Percentiles rank a stretch among this genome's conserved stretches.
These are phyloP conservation scores for Phytophthora sojae DNA, from an alignment of 352 stramenopile species.

Conservation along the genomic window DNA sequence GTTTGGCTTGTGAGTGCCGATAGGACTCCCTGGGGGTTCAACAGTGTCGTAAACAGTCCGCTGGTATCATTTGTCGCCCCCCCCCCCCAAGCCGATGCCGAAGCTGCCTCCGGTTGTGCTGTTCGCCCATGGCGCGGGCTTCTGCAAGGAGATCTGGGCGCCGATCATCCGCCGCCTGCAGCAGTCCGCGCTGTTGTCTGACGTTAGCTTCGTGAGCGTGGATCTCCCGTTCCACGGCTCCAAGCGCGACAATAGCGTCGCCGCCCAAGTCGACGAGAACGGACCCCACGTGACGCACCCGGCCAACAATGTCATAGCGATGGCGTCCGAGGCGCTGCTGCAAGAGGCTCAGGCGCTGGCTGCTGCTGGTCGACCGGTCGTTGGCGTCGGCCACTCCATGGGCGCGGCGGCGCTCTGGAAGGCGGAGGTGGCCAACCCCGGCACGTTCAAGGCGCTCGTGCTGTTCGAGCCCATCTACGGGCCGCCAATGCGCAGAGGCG, in stretches of 20 bases:
- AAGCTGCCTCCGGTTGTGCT: slow-evolving; percentile 42
- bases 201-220: slow-evolving; percentile 29
- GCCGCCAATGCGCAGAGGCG: neutral
- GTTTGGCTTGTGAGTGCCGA: neutral
- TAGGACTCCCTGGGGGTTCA: neutral
- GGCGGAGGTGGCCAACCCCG: slow-evolving; percentile 37
- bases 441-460: slow-evolving; percentile 53
- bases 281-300: slow-evolving; percentile 48
- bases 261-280: slow-evolving; percentile 35
- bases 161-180: slow-evolving; percentile 48
- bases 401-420: slow-evolving; percentile 45
- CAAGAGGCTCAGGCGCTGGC: slow-evolving; percentile 15
- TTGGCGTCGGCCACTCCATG: slow-evolving; percentile 67
- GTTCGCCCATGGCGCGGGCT: slow-evolving; percentile 55
- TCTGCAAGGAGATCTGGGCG: slow-evolving; percentile 59
- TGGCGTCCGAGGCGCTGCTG: slow-evolving; percentile 25
- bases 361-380: slow-evolving; percentile 28
- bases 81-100: neutral
- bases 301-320: slow-evolving; percentile 36
- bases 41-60: neutral
- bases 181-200: slow-evolving; percentile 17
- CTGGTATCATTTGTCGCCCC: neutral
- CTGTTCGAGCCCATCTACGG: slow-evolving; percentile 62
- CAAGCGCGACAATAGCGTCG: slow-evolving; percentile 46
- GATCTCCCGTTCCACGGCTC: slow-evolving; percentile 55